A percentile compares a stretch with the other conserved stretches of the same genome.
Evolutionary conservation across 306 rosid genomes (phyloP).

Genomic region (Cicer judaicum): DNA sequence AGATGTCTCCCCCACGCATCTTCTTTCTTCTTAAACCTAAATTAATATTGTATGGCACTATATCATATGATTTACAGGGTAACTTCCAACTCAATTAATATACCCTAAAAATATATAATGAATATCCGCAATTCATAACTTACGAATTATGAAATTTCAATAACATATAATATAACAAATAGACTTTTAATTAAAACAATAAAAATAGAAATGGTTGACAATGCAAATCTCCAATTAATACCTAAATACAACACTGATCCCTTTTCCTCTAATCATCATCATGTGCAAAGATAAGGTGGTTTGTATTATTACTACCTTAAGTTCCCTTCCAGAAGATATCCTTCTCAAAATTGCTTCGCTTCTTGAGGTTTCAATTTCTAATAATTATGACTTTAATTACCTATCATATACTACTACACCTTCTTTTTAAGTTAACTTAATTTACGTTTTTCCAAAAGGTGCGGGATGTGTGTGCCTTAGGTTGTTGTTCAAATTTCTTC

Average conservation of each 20-base stretch:
- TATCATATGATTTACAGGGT: too few species aligned
- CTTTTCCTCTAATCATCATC: too few species aligned
- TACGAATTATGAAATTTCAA: too few species aligned
- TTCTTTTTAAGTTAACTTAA: not conserved
- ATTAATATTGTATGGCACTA: too few species aligned
- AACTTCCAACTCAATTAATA: too few species aligned
- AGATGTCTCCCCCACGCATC: not conserved
- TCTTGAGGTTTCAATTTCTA: conserved; percentile 56
- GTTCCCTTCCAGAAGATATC: conserved; percentile 65
- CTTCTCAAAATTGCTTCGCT: conserved; percentile 67
- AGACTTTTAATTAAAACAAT: too few species aligned
- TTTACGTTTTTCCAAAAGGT: conserved; percentile 48
- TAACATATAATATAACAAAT: too few species aligned
- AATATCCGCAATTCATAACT: too few species aligned
- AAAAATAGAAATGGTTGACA: not conserved
- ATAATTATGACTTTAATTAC: not conserved
- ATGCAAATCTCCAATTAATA: too few species aligned
- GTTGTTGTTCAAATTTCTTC: conserved; percentile 73
- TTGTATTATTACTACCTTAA: conserved; percentile 26
- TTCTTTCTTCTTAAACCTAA: not conserved
- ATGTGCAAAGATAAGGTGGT: conserved; percentile 8
- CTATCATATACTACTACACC: not conserved
- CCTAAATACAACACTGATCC: too few species aligned
- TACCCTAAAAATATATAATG: too few species aligned
- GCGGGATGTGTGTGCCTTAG: conserved; percentile 77